These are phyloP conservation scores for Magnusiomyces fungicola DNA, from an alignment of 1,139 yeast genomes.

Conservation along the genomic window DNA sequence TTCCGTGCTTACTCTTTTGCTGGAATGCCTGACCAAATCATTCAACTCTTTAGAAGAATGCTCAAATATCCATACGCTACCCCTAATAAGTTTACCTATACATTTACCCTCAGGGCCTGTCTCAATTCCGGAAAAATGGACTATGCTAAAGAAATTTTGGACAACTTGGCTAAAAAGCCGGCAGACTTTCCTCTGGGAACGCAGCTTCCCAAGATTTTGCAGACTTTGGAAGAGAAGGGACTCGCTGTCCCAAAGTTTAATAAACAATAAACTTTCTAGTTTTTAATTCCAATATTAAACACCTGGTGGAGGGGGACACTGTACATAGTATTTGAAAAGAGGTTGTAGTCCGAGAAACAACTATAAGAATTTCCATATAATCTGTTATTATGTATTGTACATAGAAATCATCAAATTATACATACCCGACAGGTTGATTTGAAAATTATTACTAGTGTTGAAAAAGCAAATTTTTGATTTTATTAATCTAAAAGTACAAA, in stretches of 20 bases:
- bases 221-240: slow-evolving; percentile 1
- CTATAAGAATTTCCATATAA: too few relatives aligned
- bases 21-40: slow-evolving; percentile 36
- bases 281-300: too few relatives aligned
- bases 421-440: too few relatives aligned
- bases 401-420: too few relatives aligned
- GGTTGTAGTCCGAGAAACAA: too few relatives aligned
- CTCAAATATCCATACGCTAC: slow-evolving; percentile 28
- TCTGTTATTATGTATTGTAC: too few relatives aligned
- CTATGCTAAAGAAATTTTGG: slow-evolving; percentile 36
- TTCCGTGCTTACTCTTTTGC: slow-evolving; percentile 43
- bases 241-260: slow-evolving; percentile 10
- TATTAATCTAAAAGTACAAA: too few relatives aligned
- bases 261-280: too few relatives aligned
- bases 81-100: slow-evolving; percentile 54
- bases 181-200: slow-evolving; percentile 9
- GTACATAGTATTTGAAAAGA: too few relatives aligned
- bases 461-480: too few relatives aligned
- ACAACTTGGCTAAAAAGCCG: slow-evolving; percentile 20
- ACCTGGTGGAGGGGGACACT: too few relatives aligned
- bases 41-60: slow-evolving; percentile 35
- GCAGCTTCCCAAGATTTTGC: slow-evolving; percentile 7
- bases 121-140: slow-evolving; percentile 32
- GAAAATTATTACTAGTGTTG: too few relatives aligned
- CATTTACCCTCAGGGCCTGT: slow-evolving; percentile 46